A percentile compares a stretch with the other conserved stretches of the same genome.
Conservation (phyloP, 176 grass and related monocot genomes). For the Raddia distichophylla region DNA sequence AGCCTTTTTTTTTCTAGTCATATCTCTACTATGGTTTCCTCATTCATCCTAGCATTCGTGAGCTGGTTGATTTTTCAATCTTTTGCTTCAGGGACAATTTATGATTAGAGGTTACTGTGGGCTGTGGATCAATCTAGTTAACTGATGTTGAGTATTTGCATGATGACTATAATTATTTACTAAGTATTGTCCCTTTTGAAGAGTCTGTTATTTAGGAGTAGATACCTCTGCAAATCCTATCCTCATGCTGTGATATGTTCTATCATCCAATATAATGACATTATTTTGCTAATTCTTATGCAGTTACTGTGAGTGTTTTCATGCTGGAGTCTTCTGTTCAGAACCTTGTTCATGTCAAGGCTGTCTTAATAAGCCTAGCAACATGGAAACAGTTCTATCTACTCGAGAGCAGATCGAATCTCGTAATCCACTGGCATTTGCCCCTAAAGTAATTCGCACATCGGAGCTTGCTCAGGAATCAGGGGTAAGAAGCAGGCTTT, state of each 20-base stretch:
- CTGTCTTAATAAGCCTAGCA: slow-evolving; percentile 78
- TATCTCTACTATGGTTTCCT: background rate
- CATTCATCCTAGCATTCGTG: slow-evolving; percentile 15
- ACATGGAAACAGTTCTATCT: slow-evolving; percentile 81
- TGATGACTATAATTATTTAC: too few relatives aligned
- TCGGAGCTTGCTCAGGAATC: slow-evolving; percentile 69
- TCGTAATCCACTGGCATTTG: slow-evolving; percentile 98
- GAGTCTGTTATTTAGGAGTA: slow-evolving; percentile 24
- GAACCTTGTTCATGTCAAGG: slow-evolving; percentile 92
- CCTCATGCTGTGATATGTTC: slow-evolving; percentile 18
- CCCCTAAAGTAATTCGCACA: slow-evolving; percentile 90
- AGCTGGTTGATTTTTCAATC: slow-evolving; percentile 14
- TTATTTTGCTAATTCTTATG: slow-evolving; percentile 37
- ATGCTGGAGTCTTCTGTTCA: slow-evolving; percentile 96
- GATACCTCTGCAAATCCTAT: slow-evolving; percentile 7
- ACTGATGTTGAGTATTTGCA: too few relatives aligned
- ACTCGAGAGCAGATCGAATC: slow-evolving; percentile 95
- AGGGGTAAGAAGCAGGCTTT: slow-evolving; percentile 55
- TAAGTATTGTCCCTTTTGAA: slow-evolving; percentile 13
- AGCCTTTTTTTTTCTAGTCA: slow-evolving; percentile 22
- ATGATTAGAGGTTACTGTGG: background rate
- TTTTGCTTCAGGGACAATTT: slow-evolving; percentile 14
- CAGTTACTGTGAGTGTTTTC: slow-evolving; percentile 98
- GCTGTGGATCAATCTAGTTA: background rate
- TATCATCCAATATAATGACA: background rate